A percentile compares a stretch with the other conserved stretches of the same genome.
These are phyloP conservation scores for Comarum palustre DNA, from an alignment of 306 rosid genomes.

Conservation along the genomic window DNA sequence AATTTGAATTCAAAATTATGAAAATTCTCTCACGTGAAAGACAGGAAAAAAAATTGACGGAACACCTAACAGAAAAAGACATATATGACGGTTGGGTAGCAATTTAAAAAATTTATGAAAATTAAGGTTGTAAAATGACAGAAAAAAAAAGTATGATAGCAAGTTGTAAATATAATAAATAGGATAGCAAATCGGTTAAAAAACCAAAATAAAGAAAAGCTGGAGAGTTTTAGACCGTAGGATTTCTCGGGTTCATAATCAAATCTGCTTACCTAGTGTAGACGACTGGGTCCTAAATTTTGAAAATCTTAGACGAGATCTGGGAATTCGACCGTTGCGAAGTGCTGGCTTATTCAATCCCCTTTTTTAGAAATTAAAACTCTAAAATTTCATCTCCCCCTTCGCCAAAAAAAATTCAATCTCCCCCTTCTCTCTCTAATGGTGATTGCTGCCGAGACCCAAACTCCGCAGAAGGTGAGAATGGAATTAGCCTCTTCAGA, in stretches of 20 bases:
- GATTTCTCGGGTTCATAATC: background rate
- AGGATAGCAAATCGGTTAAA: no score
- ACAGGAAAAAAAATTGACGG: no score
- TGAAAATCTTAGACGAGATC: constrained; percentile 32
- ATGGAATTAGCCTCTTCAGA: background rate
- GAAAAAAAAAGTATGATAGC: no score
- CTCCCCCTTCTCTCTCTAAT: constrained; percentile 31
- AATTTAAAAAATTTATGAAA: no score
- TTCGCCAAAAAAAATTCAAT: constrained; percentile 8
- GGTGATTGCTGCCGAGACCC: constrained; percentile 79
- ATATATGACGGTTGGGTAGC: no score
- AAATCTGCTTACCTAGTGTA: background rate
- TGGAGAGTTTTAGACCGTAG: background rate
- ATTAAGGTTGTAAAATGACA: no score
- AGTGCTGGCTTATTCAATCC: constrained; percentile 27
- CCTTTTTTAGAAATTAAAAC: background rate
- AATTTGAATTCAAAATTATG: no score
- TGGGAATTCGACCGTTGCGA: constrained; percentile 81
- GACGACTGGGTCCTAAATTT: constrained; percentile 11
- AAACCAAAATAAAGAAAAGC: background rate
- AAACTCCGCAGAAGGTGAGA: constrained; percentile 59
- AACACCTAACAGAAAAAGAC: no score
- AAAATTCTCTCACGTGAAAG: no score
- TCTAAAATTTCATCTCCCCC: background rate
- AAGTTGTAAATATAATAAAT: no score